Conservation (phyloP, 148 eudicot genomes). For the Drosera capensis region DNA sequence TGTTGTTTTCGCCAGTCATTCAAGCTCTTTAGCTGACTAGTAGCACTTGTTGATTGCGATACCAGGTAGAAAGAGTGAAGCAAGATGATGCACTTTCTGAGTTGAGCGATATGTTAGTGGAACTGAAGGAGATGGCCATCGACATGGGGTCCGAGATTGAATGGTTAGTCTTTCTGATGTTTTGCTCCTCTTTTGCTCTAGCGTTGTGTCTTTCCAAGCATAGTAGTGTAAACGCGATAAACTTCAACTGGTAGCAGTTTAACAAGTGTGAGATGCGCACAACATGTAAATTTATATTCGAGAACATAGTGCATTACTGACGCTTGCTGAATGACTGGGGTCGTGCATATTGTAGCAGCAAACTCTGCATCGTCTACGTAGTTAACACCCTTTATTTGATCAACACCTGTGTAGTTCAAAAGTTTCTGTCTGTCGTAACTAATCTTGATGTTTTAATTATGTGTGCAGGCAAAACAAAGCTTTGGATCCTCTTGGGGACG, state of each 20-base stretch:
- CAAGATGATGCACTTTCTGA: conserved; percentile 79
- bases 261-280: too few species aligned
- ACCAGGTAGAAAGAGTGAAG: conserved; percentile 63
- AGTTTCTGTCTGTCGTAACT: conserved; percentile 2
- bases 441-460: neutral
- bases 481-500: conserved; percentile 12
- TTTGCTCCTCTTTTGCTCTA: conserved; percentile 1
- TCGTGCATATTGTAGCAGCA: too few species aligned
- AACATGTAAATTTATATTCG: too few species aligned
- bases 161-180: conserved; percentile 26
- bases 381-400: neutral
- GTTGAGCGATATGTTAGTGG: conserved; percentile 61
- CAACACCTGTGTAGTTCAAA: neutral
- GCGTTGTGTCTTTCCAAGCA: neutral
- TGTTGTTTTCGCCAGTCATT: neutral
- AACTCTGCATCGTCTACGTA: too few species aligned
- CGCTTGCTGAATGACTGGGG: too few species aligned
- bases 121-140: conserved; percentile 80
- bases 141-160: conserved; percentile 97
- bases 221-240: neutral
- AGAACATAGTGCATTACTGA: too few species aligned
- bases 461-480: conserved; percentile 38
- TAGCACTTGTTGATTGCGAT: conserved; percentile 1
- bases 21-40: neutral
- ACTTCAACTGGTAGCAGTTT: neutral